Base-by-base conservation (phyloP, 2,329 filamentous ascomycete species). In the Sporothrix brasiliensis region DNA sequence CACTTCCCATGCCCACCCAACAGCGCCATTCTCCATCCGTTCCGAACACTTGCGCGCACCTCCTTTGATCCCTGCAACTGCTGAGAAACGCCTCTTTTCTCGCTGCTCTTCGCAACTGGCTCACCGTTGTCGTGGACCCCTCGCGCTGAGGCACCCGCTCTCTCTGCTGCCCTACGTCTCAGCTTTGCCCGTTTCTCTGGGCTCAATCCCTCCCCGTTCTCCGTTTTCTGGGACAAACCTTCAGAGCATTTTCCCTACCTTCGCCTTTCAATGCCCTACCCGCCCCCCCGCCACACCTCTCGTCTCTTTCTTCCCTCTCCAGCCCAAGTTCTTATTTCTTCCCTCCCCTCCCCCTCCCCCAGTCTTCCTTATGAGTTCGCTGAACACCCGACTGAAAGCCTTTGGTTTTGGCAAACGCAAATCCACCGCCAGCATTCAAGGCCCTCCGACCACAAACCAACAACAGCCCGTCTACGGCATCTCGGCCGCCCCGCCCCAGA, bases 371-470 rank as follows among this genome's bases (percentile, higher is more conserved):
- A 91, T 92, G 89, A 91, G 87, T 86, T 92, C 88, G 39, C 58
- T 63, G 58, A 63, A 63, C 58, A 63, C 58, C 80, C 89, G 90
- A 82, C 88, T 92, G 81, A 91, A 92, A 85, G 87, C 87, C 85
- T 86, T 93, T 83, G 90, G 91, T 83, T 91, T 92, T 85, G 90
- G 90, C 83, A 92, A 91, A 87, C 89, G 91, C 82, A 91, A 89
- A 85, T 90, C 89, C 77, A 85, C 85, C 77, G 84, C 85, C 79
- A 88, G 85, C 80, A 86, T 87, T 77, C 84, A 86, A 70, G 74
- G 72, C 78, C 78, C 73, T 74, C 78, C 73, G 53, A 10, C 63
- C 39, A 13, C 71, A 41, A 41, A 67, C 41, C 69, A 61, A 19
- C 69, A 66, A 30, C 72, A 69, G 68, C 44, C 69, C 19, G 44